These are phyloP conservation scores for Cyclotella kingstonii DNA, from an alignment of 108 stramenopile species.

Conservation along the genomic window DNA sequence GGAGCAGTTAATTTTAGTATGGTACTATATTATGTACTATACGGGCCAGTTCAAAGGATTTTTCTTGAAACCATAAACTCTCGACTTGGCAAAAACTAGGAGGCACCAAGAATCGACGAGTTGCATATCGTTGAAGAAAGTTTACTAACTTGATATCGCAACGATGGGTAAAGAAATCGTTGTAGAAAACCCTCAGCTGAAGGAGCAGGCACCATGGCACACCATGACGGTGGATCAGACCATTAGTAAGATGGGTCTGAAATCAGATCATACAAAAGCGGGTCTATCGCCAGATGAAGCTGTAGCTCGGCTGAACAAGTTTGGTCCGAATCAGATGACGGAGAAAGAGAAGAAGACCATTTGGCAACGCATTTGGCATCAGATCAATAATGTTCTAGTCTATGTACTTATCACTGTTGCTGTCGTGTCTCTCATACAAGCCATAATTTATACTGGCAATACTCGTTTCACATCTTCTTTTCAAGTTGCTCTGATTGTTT, in stretches of 20 bases:
- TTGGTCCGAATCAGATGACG: conserved; percentile 66
- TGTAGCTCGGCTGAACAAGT: conserved; percentile 51
- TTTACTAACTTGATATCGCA: too few species aligned
- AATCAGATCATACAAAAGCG: conserved; percentile 35
- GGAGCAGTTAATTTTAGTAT: too few species aligned
- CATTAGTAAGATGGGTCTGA: conserved; percentile 37
- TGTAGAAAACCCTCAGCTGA: conserved; percentile 24
- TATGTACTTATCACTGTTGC: conserved; percentile 74
- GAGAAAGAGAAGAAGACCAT: conserved; percentile 65
- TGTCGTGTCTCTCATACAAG: conserved; percentile 56
- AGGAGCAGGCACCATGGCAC: conserved; percentile 57
- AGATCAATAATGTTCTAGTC: conserved; percentile 74
- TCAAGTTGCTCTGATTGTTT: conserved; percentile 64
- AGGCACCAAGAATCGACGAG: too few species aligned
- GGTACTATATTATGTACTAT: too few species aligned
- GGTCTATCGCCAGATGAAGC: conserved; percentile 66
- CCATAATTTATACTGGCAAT: conserved; percentile 29
- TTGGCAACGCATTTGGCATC: conserved; percentile 69
- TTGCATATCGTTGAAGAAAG: too few species aligned
- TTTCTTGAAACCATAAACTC: too few species aligned
- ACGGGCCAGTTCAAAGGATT: too few species aligned
- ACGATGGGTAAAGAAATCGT: too few species aligned
- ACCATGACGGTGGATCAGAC: conserved; percentile 54
- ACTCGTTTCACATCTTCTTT: conserved; percentile 51
- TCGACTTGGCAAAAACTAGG: too few species aligned